Conservation (phyloP, 306 rosid genomes). For the Cicer chorassanicum region DNA sequence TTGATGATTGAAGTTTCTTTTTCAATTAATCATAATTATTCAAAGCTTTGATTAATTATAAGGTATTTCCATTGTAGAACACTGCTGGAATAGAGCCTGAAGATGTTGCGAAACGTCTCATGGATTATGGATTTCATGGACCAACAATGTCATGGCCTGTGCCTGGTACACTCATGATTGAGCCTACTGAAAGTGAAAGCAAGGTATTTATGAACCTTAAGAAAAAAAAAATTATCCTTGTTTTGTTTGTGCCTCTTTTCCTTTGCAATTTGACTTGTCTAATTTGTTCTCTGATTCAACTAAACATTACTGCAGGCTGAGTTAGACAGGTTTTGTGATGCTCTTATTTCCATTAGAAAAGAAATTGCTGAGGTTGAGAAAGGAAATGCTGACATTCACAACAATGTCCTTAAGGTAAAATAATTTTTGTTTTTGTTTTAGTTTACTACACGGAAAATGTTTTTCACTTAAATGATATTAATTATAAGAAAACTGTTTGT, state of each 20-base stretch:
- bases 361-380: constrained; percentile 89
- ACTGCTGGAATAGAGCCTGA: constrained; percentile 97
- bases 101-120: constrained; percentile 96
- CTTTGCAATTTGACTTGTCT: background rate
- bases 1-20: constrained; percentile 28
- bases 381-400: constrained; percentile 82
- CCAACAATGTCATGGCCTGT: constrained; percentile 99
- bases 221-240: constrained; percentile 2
- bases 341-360: constrained; percentile 89
- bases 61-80: constrained; percentile 52
- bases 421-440: background rate
- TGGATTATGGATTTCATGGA: constrained; percentile 96
- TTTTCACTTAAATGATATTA: constrained; percentile 27
- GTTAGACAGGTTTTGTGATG: constrained; percentile 89
- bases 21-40: constrained; percentile 1
- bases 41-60: constrained; percentile 41
- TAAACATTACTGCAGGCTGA: constrained; percentile 73
- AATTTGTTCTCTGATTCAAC: constrained; percentile 34
- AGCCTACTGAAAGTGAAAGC: constrained; percentile 99
- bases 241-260: constrained; percentile 13
- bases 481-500: constrained; percentile 3
- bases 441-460: background rate
- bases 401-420: constrained; percentile 91
- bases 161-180: constrained; percentile 98
- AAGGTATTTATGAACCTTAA: constrained; percentile 58